Evolutionary conservation across 805 yeast genomes (phyloP), one percentile per base, ranked within the genome.

Genomic region (Candida sanyiensis): DNA sequence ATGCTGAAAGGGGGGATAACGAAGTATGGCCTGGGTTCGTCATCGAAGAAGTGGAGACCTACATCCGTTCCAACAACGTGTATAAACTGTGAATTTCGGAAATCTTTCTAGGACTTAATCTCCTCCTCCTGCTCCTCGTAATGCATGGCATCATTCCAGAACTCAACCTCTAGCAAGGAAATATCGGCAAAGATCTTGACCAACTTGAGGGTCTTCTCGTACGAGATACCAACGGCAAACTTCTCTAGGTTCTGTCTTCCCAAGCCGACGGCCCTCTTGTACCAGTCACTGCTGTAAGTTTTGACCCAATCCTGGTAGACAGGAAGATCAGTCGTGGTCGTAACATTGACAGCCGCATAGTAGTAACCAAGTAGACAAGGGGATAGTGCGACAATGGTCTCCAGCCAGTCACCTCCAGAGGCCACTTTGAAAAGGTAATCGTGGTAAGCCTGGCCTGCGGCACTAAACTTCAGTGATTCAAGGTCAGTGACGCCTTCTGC

Each of bases 291-390:
- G 5, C 67, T 56, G 56, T 85, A 85, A 40, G 77, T 80, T 15
- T 63, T 66, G 13, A 83, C 53, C 94, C 95, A 84, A 8, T 67
- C 59, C 13, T 41, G 38, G 35, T 60, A 63, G 19, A 57, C 62
- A 12, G 51, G 38, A 7, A 55, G 57, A 4, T 55, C 49, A 9
- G 63, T 58, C 5, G 62, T 56, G 4, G 65, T 54, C 7, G 22
- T 4, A 17, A 58, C 49, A 6, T 53, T 47, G 3, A 42, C 29
- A 0, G 75, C 73, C 2, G 88, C 87, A 11, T 46, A 17, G 34
- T 72, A 67, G 25, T 72, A 72, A 1, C 94, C 95, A 54, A 78
- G 71, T 35, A 83, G 59, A 57, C 95, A 84, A 1, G 95, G 93
- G 7, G 86, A 73, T 38, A 83, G 58, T 0, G 90, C 84, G 7